These are phyloP conservation scores for Kodamaea kakaduensis DNA, from an alignment of 805 yeast species.

Conservation along the genomic window DNA sequence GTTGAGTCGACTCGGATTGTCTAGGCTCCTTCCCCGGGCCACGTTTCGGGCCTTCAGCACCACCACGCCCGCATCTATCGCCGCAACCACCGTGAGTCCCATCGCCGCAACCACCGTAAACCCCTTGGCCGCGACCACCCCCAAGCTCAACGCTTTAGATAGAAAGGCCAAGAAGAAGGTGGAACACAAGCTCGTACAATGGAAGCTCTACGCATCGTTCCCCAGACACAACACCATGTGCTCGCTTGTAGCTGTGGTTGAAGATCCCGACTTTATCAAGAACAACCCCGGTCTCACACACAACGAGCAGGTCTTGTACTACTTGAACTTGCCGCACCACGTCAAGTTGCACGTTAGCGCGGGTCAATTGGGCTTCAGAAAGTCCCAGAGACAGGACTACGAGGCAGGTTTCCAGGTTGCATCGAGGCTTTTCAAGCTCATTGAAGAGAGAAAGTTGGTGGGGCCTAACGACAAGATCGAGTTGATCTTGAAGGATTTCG, in stretches of 20 bases:
- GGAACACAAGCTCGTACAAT: constrained; percentile 46
- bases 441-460: constrained; percentile 57
- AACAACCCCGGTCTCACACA: constrained; percentile 54
- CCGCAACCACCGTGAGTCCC: too few species aligned
- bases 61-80: too few species aligned
- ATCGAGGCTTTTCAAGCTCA: constrained; percentile 63
- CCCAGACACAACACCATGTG: constrained; percentile 79
- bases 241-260: constrained; percentile 67
- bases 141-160: too few species aligned
- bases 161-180: constrained; percentile 6
- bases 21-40: too few species aligned
- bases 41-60: too few species aligned
- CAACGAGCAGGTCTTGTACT: constrained; percentile 71
- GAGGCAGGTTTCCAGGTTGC: constrained; percentile 90
- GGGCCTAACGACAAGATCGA: constrained; percentile 60
- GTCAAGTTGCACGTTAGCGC: constrained; percentile 66
- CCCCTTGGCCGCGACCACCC: too few species aligned
- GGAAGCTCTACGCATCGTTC: constrained; percentile 73
- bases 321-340: constrained; percentile 75
- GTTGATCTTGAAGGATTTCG: constrained; percentile 73
- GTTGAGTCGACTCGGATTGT: too few species aligned
- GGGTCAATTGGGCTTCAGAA: constrained; percentile 86
- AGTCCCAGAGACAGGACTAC: constrained; percentile 85
- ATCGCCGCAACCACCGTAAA: not conserved
- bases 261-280: constrained; percentile 54